A percentile compares a stretch with the other conserved stretches of the same genome.
Conservation (phyloP, 2,329 filamentous ascomycete genomes). For the Hawksworthiomyces lignivorus region DNA sequence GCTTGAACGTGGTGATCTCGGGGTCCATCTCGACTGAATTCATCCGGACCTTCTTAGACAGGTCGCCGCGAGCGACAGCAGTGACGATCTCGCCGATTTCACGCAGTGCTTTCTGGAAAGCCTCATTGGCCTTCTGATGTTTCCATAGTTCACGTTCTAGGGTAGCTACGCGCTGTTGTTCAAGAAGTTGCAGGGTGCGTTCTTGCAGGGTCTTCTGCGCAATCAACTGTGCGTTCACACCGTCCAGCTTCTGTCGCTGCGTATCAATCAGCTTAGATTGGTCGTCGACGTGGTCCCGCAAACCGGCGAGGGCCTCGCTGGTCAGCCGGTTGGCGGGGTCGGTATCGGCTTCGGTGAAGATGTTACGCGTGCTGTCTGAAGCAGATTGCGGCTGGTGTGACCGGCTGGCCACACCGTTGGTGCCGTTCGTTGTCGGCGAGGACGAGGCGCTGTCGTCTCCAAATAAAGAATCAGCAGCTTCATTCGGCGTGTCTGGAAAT, state of each 20-base stretch:
- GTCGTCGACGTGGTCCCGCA: constrained; percentile 86
- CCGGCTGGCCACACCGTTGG: neutral
- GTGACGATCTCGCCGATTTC: constrained; percentile 98
- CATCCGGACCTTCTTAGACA: constrained; percentile 95
- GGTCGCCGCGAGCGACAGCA: constrained; percentile 86
- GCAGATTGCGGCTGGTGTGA: neutral
- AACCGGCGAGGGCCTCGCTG: constrained; percentile 74
- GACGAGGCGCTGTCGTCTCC: constrained; percentile 44
- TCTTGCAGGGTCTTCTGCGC: constrained; percentile 82
- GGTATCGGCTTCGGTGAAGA: constrained; percentile 18
- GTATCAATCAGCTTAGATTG: constrained; percentile 87
- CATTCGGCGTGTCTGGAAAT: constrained; percentile 76
- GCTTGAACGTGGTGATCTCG: constrained; percentile 95
- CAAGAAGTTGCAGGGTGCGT: constrained; percentile 71
- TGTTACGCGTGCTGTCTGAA: constrained; percentile 17
- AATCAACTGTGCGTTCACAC: constrained; percentile 76
- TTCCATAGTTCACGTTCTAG: constrained; percentile 92
- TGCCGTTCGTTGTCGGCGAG: constrained; percentile 29
- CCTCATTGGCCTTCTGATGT: constrained; percentile 95
- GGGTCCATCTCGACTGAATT: constrained; percentile 96
- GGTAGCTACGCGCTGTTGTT: constrained; percentile 79
- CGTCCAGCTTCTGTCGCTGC: constrained; percentile 77
- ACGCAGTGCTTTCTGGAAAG: constrained; percentile 92
- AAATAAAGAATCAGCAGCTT: constrained; percentile 59
- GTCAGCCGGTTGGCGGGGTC: constrained; percentile 51